phyloP scores from a whole-genome alignment of 192 early-diverging fungal species.

The Phlyctochytrium planicorne region DNA sequence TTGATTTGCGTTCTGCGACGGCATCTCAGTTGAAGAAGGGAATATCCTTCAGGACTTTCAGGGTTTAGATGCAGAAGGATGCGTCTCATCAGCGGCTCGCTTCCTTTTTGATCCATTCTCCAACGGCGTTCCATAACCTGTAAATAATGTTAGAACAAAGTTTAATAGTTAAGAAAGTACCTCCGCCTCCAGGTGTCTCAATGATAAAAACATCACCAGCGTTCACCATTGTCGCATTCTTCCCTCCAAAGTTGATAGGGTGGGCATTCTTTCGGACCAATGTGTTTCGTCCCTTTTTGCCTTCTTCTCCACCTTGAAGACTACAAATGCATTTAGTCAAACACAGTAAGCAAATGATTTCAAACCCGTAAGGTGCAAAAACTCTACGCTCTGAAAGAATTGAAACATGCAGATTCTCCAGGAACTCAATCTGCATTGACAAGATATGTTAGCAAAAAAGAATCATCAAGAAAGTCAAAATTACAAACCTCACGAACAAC shows the following conservation, averaged over 20 bases:
- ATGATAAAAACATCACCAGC: slow-evolving; percentile 82
- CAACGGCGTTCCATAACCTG: background rate
- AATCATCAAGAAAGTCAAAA: background rate
- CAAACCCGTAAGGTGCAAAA: slow-evolving; percentile 76
- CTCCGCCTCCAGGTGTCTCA: slow-evolving; percentile 92
- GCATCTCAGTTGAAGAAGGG: too few species aligned
- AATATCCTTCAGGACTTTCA: too few species aligned
- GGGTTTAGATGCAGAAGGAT: too few species aligned
- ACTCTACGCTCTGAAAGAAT: slow-evolving; percentile 92
- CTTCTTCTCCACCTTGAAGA: slow-evolving; percentile 73
- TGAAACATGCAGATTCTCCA: slow-evolving; percentile 80
- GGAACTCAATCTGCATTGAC: slow-evolving; percentile 72
- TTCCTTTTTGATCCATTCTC: too few species aligned
- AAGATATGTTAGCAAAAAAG: slow-evolving; percentile 1
- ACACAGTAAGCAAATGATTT: slow-evolving; percentile 1
- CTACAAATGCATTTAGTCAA: slow-evolving; percentile 5
- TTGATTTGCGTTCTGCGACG: too few species aligned
- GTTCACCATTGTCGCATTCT: slow-evolving; percentile 77
- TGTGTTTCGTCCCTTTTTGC: slow-evolving; percentile 70
- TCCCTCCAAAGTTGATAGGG: slow-evolving; percentile 77
- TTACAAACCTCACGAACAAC: slow-evolving; percentile 71
- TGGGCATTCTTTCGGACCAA: slow-evolving; percentile 58
- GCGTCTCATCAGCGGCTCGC: too few species aligned
- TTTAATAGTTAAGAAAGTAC: slow-evolving; percentile 40
- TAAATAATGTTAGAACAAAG: background rate